Conservation (phyloP, 768 basidiomycete species). For the Guyanaporus albipodus region DNA sequence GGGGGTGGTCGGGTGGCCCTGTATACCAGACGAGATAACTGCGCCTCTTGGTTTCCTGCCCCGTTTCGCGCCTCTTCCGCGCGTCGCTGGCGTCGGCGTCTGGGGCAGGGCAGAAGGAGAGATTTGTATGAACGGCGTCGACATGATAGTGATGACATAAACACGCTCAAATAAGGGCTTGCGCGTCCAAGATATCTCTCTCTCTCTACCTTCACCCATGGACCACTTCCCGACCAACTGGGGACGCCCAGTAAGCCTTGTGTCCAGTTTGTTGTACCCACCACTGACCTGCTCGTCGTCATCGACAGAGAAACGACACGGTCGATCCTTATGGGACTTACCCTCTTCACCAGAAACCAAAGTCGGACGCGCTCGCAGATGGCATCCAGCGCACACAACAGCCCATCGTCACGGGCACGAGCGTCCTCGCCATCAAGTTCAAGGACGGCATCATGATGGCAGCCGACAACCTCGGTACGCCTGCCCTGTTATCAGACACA, state of each 20-base stretch:
- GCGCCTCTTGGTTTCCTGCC: constrained; percentile 25
- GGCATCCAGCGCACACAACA: constrained; percentile 83
- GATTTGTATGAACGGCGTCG: constrained; percentile 27
- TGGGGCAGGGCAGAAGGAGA: constrained; percentile 14
- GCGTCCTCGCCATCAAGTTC: constrained; percentile 89
- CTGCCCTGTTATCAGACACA: background rate
- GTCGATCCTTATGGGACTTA: constrained; percentile 75
- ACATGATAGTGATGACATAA: constrained; percentile 25
- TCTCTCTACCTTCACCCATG: constrained; percentile 42
- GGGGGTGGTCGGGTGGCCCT: constrained; percentile 9
- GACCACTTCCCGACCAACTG: constrained; percentile 84
- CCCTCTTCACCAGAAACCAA: constrained; percentile 62
- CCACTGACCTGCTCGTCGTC: background rate
- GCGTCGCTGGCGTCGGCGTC: constrained; percentile 20
- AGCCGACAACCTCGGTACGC: constrained; percentile 90
- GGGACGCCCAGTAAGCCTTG: constrained; percentile 69
- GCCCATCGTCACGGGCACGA: constrained; percentile 96
- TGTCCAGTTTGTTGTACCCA: no score
- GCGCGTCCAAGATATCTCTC: no score
- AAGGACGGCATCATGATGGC: constrained; percentile 98
- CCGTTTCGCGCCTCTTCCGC: constrained; percentile 26
- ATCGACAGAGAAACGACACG: constrained; percentile 68
- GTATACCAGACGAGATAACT: constrained; percentile 4
- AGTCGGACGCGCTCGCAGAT: constrained; percentile 53
- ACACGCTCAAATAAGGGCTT: constrained; percentile 19